Base-by-base conservation (phyloP, 495 filamentous ascomycete genomes). In the Podospora comata region DNA sequence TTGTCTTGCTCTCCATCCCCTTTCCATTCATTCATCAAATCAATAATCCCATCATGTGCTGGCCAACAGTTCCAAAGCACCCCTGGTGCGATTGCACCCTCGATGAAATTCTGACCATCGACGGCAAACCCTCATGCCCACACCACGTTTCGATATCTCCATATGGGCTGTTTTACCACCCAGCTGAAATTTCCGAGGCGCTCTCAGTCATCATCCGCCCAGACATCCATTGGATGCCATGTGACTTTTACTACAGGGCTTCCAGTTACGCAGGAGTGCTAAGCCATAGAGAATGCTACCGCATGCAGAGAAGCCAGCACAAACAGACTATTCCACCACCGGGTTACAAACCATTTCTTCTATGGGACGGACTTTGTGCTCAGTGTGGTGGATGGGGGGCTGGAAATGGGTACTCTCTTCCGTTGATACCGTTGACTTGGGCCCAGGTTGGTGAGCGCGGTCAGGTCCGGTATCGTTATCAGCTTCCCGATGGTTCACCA, bases 81-180 rank as follows among this genome's bases (percentile, higher is more conserved):
- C 63, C 68, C 39, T 69, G 68, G 68, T 69, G 68, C 64, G 20
- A 55, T 6, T 69, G 68, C 34, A 0, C 28, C 23, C 55, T 58
- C 55, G 18, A 20, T 9, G 18, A 58, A 58, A 58, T 19, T 15
- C 39, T 48, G 39, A 48, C 39, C 39, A 11, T 48, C 9, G 18
- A 30, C 20, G 58, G 27, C 27, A 7, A 57, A 9, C 27, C 27
- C 3, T n/a, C 6, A 34, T 69, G 68, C 57, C 48, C 27, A 2
- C 63, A 69, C 64, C 68, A 69, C 63, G 20, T 65, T 44, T 48
- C 34, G 62, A 44, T 69, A 26, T 48, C 9, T 2, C n/a, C 23
- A 28, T 69, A 27, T 28, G 3, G 2, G 3, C 23, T 18, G 13
- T 58, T n/a, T 23, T 19, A 20, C 11, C 55, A 58, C 23, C 54